phyloP scores from a whole-genome alignment of 306 rosid genomes.

The Senna siamea region DNA sequence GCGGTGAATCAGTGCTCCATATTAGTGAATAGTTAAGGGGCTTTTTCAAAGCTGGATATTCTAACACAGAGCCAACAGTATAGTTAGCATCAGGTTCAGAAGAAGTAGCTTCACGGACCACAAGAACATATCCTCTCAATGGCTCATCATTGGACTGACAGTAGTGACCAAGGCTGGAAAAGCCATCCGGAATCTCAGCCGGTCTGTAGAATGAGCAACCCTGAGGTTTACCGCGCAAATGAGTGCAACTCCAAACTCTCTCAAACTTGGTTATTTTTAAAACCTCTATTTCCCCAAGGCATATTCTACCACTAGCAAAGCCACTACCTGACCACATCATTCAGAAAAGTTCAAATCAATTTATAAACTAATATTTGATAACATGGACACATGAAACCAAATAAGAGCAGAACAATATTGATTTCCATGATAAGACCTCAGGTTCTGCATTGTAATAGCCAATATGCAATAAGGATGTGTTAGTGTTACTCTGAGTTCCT shows the following conservation, averaged over 20 bases:
- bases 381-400: conserved; percentile 6
- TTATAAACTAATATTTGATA: conserved; percentile 31
- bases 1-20: conserved; percentile 65
- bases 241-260: conserved; percentile 66
- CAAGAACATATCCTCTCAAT: conserved; percentile 76
- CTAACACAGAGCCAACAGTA: conserved; percentile 1
- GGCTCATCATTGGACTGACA: conserved; percentile 71
- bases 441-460: neutral
- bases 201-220: conserved; percentile 83
- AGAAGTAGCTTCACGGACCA: conserved; percentile 55
- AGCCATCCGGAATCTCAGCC: conserved; percentile 68
- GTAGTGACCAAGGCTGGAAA: conserved; percentile 80
- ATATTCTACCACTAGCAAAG: conserved; percentile 70
- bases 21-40: conserved; percentile 69
- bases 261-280: conserved; percentile 54
- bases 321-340: conserved; percentile 64
- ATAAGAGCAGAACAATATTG: conserved; percentile 11
- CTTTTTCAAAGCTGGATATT: conserved; percentile 59
- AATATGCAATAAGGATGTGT: conserved; percentile 12
- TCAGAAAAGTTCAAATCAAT: conserved; percentile 4
- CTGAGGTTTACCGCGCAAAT: conserved; percentile 48
- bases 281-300: conserved; percentile 82
- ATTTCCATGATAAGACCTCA: neutral
- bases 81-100: conserved; percentile 33
- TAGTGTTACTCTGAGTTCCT: conserved; percentile 5